These are phyloP conservation scores for Brasilioporus rufonigricans DNA, from an alignment of 768 basidiomycete genomes.

Conservation along the genomic window DNA sequence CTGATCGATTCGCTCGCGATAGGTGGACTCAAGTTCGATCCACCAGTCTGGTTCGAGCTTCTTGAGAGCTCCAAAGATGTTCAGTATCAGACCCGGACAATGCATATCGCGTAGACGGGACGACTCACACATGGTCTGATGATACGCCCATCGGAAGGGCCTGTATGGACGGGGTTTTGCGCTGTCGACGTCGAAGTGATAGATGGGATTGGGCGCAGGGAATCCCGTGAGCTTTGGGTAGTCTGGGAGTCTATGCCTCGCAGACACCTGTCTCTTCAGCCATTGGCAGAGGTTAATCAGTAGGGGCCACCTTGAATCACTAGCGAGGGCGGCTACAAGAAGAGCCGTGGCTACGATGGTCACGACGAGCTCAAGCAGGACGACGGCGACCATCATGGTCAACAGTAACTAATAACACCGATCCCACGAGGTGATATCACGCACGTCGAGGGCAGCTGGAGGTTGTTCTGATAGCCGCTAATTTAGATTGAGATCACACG, in stretches of 20 bases:
- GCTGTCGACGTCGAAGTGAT: constrained; percentile 41
- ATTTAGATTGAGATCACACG: too few species aligned
- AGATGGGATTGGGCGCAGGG: constrained; percentile 40
- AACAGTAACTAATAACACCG: neutral
- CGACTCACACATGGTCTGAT: constrained; percentile 53
- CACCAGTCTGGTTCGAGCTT: constrained; percentile 53
- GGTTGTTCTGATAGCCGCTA: too few species aligned
- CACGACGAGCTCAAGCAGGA: neutral
- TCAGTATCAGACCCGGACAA: neutral
- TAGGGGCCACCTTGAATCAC: neutral
- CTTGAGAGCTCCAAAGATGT: constrained; percentile 36
- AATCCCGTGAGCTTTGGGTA: constrained; percentile 46
- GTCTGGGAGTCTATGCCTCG: constrained; percentile 28
- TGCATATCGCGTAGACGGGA: neutral
- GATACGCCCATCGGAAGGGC: constrained; percentile 54
- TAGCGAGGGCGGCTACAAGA: constrained; percentile 1
- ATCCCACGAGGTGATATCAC: neutral
- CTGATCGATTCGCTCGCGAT: constrained; percentile 42
- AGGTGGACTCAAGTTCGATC: constrained; percentile 56
- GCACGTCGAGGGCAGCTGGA: too few species aligned
- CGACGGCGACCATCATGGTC: constrained; percentile 8
- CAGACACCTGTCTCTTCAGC: constrained; percentile 2
- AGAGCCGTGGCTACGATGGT: constrained; percentile 1
- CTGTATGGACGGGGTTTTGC: constrained; percentile 51
- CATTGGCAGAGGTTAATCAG: neutral